Conservation (phyloP, 2,329 filamentous ascomycete genomes). For the Aspergillus uvarum region DNA sequence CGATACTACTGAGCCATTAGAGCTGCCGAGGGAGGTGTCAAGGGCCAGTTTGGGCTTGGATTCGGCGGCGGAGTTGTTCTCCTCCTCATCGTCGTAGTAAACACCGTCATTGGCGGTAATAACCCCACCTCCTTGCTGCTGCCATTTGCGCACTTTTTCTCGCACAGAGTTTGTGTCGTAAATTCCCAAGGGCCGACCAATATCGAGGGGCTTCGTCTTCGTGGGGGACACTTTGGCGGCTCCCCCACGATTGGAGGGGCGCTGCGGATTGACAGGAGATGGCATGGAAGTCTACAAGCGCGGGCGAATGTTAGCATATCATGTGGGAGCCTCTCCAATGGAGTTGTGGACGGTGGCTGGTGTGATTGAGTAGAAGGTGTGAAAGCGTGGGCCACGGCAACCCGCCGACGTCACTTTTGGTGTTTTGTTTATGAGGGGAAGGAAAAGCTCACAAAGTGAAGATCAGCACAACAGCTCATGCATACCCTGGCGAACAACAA, state of each 20-base stretch:
- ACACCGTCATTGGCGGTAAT: constrained; percentile 59
- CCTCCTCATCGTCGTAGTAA: constrained; percentile 57
- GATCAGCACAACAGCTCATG: constrained; percentile 3
- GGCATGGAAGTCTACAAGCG: constrained; percentile 39
- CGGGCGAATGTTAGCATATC: constrained; percentile 14
- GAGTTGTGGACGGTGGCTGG: neutral
- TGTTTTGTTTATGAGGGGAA: constrained; percentile 15
- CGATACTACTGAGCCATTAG: constrained; percentile 17
- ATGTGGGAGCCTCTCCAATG: too few species aligned
- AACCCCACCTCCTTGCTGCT: constrained; percentile 71
- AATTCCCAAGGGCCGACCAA: constrained; percentile 54
- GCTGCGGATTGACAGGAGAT: constrained; percentile 38
- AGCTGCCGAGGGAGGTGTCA: constrained; percentile 24
- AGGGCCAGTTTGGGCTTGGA: constrained; percentile 24
- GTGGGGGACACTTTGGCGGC: constrained; percentile 55
- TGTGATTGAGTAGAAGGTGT: constrained; percentile 3
- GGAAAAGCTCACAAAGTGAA: constrained; percentile 5
- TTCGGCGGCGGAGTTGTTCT: constrained; percentile 28
- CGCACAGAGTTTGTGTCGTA: constrained; percentile 66
- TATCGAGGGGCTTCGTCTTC: constrained; percentile 56
- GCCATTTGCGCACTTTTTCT: constrained; percentile 81
- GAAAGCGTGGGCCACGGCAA: constrained; percentile 1
- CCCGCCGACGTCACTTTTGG: constrained; percentile 16
- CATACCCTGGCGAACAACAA: constrained; percentile 2
- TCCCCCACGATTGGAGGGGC: constrained; percentile 51